Base-by-base conservation (phyloP, 768 basidiomycete genomes). In the Multifurca ochricompacta region DNA sequence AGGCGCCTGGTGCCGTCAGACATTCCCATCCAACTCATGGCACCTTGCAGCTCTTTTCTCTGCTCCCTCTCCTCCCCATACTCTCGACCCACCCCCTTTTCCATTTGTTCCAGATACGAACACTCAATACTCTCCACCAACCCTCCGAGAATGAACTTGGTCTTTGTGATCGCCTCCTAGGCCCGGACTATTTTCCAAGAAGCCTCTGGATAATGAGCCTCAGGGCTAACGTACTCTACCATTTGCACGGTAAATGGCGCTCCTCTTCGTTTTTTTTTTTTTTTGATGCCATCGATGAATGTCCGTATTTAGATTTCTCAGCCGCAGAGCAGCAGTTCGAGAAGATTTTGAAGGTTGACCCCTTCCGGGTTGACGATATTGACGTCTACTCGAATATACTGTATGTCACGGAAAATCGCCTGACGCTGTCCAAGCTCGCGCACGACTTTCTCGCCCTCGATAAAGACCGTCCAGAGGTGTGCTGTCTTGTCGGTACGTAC, bases 351-450 rank as follows among this genome's bases (percentile, higher is more conserved):
- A 69, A 73, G 3, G 65, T 85, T 32, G 93, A 97, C 66, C 95
- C 94, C 8, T 84, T 83, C 69, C 81, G 93, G 23, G 81, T 96
- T 53, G 96, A 99, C 60, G 90, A 96, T 63, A 86, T 98, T 53
- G 96, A 98, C 64, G 82, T 96, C 34, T 93, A 87, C 68, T 95
- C 93, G 52, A 96, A 98, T 66, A 96, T 98, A 65, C 77, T 98
- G 37, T 98, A 97, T 68, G 93, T 98, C 3, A 91, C 90, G 44
- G 89, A 93, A 63, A 91, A 90, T 63, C 80, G 82, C 41, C 72
- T 89, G 31, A 94, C 95, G 64, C 73, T 99, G 39, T 93, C 93
- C 18, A 83, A 83, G 66, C 76, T 98, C 34, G 96, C 95, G 7
- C 92, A 93, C 59, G 86, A 94, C 60, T 95, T 93, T 68, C 77